Base-by-base conservation (phyloP, 73 alveolate species). In the Paramecium octaurelia region DNA sequence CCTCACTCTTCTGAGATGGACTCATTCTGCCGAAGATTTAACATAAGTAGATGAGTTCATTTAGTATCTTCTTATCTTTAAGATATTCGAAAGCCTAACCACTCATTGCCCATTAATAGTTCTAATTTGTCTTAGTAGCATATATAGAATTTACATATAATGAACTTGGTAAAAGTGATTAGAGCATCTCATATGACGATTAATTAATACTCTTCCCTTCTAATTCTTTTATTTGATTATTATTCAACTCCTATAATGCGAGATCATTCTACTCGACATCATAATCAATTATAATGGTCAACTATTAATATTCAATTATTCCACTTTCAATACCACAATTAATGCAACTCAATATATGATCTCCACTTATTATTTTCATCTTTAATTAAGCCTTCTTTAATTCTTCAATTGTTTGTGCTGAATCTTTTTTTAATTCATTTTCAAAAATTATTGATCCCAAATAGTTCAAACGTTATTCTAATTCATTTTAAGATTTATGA, bases 381-480 rank as follows among this genome's bases (percentile, higher is more conserved):
- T 40, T 86, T 29, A 86, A 57, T 4, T 54, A 71, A 23, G 85
- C 86, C 34, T 58, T 20, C 34, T 86, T 58, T 23, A 86, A 70
- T 57, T 86, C 50, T 10, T 18, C 29, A 24, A 86, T 54, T 10
- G 43, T 76, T 24, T 58, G 4, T 57, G 20, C 20, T 14, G 92
- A 14, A 43, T 86, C 86, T 14, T 57, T 14, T 31, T 86, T 86
- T 20, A 86, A 70, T 57, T 54, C 48, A 57, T 86, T 86, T 23
- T 86, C 76, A 58, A 86, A 86, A 14, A 86, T 31, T n/a, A 86
- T 54, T 14, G 69, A 86, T 27, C 92, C 92, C 29, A 70, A 86
- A 86, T 54, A 86, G 1, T 40, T 38, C 11, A 86, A 29, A 57
- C 27, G 27, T 57, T 86, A 38, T 54, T 86, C 92, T 18, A 54